Percentiles rank a stretch among this genome's conserved stretches.
phyloP scores from a whole-genome alignment of 1,139 yeast genomes.

The Scheffersomyces segobiensis region DNA sequence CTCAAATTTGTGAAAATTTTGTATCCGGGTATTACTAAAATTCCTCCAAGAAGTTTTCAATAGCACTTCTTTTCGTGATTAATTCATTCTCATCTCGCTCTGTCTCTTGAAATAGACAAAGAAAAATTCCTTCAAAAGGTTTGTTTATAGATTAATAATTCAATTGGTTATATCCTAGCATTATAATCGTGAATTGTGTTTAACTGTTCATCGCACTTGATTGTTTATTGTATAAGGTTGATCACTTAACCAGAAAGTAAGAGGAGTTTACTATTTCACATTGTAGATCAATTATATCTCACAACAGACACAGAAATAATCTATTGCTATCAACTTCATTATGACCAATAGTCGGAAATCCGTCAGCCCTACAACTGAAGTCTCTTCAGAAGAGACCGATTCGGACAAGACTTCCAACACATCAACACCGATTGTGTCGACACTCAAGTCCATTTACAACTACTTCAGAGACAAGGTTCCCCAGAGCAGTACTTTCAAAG shows the following conservation, averaged over 20 bases:
- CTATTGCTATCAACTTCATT: neutral
- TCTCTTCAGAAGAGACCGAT: neutral
- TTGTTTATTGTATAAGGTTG: neutral
- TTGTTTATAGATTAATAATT: neutral
- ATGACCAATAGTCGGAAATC: neutral
- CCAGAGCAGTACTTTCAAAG: neutral
- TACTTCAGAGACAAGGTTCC: neutral
- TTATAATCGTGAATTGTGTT: neutral
- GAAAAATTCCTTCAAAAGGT: neutral
- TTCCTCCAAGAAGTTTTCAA: neutral
- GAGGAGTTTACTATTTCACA: too few species aligned
- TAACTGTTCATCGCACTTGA: neutral
- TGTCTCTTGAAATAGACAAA: neutral
- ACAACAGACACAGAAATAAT: neutral
- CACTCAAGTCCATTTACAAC: neutral
- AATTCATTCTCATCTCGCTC: neutral
- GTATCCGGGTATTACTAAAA: neutral
- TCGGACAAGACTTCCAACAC: neutral
- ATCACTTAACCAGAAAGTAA: neutral
- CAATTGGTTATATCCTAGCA: neutral
- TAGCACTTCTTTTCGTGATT: neutral
- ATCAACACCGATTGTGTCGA: neutral
- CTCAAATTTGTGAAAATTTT: neutral
- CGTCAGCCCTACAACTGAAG: neutral
- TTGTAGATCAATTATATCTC: too few species aligned